phyloP scores from a whole-genome alignment of 176 grass and related monocot species.

The Alopecurus myosuroides region DNA sequence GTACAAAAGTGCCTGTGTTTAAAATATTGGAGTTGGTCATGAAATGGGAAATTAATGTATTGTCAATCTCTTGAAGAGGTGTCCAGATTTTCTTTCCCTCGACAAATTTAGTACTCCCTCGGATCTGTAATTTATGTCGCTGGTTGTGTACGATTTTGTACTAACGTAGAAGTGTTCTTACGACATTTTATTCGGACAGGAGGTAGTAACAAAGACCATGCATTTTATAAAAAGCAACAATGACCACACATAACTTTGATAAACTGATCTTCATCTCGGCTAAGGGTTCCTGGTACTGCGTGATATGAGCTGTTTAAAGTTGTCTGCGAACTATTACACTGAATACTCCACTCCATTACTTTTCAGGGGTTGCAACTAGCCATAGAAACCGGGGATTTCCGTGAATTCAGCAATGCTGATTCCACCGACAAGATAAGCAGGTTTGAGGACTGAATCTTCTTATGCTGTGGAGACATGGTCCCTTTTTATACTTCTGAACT shows the following conservation, averaged over 20 bases:
- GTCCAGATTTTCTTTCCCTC: background rate
- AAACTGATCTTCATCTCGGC: background rate
- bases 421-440: slow-evolving; percentile 38
- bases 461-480: background rate
- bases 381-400: slow-evolving; percentile 36
- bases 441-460: slow-evolving; percentile 22
- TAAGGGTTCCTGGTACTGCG: background rate
- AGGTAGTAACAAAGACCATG: background rate
- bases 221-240: background rate
- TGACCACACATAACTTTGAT: background rate
- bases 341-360: background rate
- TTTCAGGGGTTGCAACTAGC: slow-evolving; percentile 61
- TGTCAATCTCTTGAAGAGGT: background rate
- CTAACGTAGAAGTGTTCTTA: no score
- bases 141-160: no score
- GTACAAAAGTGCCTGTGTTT: background rate
- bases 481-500: background rate
- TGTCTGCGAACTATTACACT: background rate
- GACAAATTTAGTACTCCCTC: background rate
- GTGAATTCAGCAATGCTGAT: slow-evolving; percentile 28
- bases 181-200: no score
- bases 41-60: background rate
- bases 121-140: no score
- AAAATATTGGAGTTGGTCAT: background rate
- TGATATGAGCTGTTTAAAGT: background rate